phyloP scores from a whole-genome alignment of 2,329 filamentous ascomycete species.

The Coniochaeta sp. region DNA sequence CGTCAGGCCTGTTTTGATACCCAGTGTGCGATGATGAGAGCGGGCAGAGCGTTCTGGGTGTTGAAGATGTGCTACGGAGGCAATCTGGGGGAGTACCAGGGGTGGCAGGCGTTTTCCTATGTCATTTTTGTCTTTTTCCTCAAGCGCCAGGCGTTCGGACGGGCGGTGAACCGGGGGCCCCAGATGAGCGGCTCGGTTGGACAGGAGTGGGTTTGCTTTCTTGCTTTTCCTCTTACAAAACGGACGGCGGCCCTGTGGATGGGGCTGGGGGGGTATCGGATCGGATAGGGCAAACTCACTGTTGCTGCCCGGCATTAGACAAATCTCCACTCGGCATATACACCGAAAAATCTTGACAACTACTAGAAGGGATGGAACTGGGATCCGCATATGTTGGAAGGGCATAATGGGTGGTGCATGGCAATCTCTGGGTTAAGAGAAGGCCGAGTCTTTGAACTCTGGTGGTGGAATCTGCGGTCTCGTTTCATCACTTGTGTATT shows the following conservation, averaged over 20 bases:
- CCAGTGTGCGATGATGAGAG: not conserved
- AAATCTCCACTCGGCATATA: slow-evolving; percentile 4
- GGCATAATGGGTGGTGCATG: not conserved
- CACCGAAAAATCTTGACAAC: not conserved
- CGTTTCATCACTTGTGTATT: not conserved
- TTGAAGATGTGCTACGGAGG: not conserved
- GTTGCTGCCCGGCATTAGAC: not conserved
- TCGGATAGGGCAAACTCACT: not conserved
- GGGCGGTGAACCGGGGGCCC: not conserved
- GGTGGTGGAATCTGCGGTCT: not conserved
- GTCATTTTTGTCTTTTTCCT: not conserved
- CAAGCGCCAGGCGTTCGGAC: not conserved
- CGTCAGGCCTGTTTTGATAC: slow-evolving; percentile 5
- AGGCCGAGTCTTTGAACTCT: not conserved
- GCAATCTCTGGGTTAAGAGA: not conserved
- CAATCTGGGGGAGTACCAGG: not conserved
- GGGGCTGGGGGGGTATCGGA: not conserved
- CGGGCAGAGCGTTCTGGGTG: slow-evolving; percentile 1
- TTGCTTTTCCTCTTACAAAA: not conserved
- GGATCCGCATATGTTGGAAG: not conserved
- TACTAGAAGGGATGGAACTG: slow-evolving; percentile 1
- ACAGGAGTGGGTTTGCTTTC: not conserved
- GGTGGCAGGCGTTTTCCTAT: not conserved
- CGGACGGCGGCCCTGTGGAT: not conserved
- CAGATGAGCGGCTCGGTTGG: not conserved